phyloP scores from a whole-genome alignment of 805 yeast genomes.

The Candida sithepensis region DNA sequence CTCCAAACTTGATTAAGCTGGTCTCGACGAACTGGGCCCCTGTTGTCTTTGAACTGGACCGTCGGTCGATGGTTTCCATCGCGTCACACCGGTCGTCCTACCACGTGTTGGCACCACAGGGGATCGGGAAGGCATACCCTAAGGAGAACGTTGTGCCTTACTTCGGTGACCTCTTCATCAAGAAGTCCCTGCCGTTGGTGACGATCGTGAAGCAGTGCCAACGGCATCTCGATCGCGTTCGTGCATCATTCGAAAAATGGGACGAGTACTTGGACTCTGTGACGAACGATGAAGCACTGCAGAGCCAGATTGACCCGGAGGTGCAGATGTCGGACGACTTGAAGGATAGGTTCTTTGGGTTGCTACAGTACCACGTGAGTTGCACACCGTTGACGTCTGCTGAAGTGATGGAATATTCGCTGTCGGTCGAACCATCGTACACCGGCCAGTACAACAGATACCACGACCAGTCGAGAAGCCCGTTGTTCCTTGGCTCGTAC shows the following conservation, averaged over 20 bases:
- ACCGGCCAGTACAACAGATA: slow-evolving; percentile 39
- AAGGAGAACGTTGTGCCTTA: slow-evolving; percentile 81
- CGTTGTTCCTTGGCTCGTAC: slow-evolving; percentile 59
- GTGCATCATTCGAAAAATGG: slow-evolving; percentile 80
- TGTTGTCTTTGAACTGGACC: slow-evolving; percentile 81
- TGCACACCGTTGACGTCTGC: slow-evolving; percentile 44
- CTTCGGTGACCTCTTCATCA: slow-evolving; percentile 79
- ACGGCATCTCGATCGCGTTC: slow-evolving; percentile 61
- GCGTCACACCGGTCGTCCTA: slow-evolving; percentile 56
- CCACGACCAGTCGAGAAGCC: slow-evolving; percentile 48
- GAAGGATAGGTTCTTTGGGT: slow-evolving; percentile 26
- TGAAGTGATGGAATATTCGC: slow-evolving; percentile 60
- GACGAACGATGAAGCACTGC: slow-evolving; percentile 39
- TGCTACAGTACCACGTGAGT: slow-evolving; percentile 42
- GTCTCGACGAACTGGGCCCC: slow-evolving; percentile 88
- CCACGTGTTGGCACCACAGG: slow-evolving; percentile 82
- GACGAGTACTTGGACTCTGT: slow-evolving; percentile 53
- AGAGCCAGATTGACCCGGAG: slow-evolving; percentile 16
- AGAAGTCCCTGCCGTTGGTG: slow-evolving; percentile 32
- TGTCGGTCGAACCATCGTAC: slow-evolving; percentile 59
- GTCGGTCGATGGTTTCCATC: slow-evolving; percentile 61
- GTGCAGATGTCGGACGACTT: slow-evolving; percentile 1
- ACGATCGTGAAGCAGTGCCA: slow-evolving; percentile 50
- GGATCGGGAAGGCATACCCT: slow-evolving; percentile 72
- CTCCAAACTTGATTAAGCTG: slow-evolving; percentile 52